Percentiles rank a stretch among this genome's conserved stretches.
These are phyloP conservation scores for Hydnum rufescens DNA, from an alignment of 768 basidiomycete genomes.

Conservation along the genomic window DNA sequence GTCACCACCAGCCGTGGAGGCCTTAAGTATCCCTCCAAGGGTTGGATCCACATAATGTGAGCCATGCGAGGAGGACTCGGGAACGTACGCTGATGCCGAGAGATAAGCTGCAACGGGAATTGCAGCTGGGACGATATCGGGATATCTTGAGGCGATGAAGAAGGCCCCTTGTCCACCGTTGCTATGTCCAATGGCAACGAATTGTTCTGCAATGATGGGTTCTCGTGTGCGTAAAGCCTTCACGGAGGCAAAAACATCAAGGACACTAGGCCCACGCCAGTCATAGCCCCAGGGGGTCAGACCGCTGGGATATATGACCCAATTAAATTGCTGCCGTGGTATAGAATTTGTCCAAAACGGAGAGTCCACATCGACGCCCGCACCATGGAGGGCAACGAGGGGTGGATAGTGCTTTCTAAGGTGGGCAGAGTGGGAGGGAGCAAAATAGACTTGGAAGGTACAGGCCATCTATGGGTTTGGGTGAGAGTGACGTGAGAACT, in stretches of 20 bases:
- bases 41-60: conserved; percentile 62
- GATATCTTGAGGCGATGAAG: conserved; percentile 57
- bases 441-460: conserved; percentile 1
- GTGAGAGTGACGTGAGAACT: too few relatives aligned
- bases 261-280: conserved; percentile 73
- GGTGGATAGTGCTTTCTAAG: conserved; percentile 16
- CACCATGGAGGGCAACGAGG: conserved; percentile 57
- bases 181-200: conserved; percentile 58
- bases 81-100: conserved; percentile 73
- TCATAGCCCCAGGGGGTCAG: conserved; percentile 80
- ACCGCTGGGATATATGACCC: conserved; percentile 71
- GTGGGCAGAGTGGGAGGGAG: conserved; percentile 3
- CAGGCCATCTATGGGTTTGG: conserved; percentile 5
- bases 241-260: conserved; percentile 46
- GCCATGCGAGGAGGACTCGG: conserved; percentile 48
- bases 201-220: conserved; percentile 19
- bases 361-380: conserved; percentile 50
- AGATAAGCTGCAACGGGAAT: conserved; percentile 67
- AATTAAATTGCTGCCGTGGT: conserved; percentile 36
- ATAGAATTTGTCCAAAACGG: conserved; percentile 47
- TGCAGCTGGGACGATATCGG: conserved; percentile 41
- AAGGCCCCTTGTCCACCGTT: conserved; percentile 86
- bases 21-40: conserved; percentile 49
- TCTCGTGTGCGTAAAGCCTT: conserved; percentile 24
- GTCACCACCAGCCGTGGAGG: conserved; percentile 62